Conservation (phyloP, 176 grass and related monocot genomes). For the Pontederia paniculata region DNA sequence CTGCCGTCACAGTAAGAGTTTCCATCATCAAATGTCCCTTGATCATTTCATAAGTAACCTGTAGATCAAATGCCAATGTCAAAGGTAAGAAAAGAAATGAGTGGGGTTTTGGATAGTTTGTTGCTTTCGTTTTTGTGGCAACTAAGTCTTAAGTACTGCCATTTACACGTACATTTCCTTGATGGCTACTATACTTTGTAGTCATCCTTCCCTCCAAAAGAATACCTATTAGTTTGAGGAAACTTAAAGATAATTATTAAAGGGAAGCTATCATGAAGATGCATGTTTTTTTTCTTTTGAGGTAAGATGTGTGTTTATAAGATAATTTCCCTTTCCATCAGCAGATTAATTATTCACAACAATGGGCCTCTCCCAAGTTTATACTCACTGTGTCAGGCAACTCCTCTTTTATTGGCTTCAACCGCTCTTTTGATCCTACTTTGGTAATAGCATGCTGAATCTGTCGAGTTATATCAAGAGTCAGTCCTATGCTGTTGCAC, state of each 20-base stretch:
- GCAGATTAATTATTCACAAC: background rate
- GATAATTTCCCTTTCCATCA: background rate
- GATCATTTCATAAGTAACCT: slow-evolving; percentile 80
- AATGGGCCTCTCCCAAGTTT: background rate
- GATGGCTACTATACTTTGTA: no score
- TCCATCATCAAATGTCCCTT: slow-evolving; percentile 54
- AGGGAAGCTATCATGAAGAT: no score
- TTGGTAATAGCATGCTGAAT: slow-evolving; percentile 52
- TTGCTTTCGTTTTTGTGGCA: no score
- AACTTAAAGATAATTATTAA: no score
- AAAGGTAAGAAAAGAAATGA: background rate
- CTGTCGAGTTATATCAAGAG: slow-evolving; percentile 52
- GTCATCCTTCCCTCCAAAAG: no score
- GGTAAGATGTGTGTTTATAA: background rate
- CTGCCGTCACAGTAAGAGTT: slow-evolving; percentile 29
- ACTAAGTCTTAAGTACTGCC: no score
- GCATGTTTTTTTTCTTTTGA: no score
- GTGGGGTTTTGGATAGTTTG: background rate
- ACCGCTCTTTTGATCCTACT: slow-evolving; percentile 46
- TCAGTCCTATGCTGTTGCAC: slow-evolving; percentile 51
- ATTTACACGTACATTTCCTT: no score
- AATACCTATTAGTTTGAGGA: no score
- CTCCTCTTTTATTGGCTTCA: slow-evolving; percentile 87
- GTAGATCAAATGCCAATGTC: slow-evolving; percentile 2
- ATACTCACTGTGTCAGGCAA: slow-evolving; percentile 59